These are phyloP conservation scores for Galeopsis tetrahit DNA, from an alignment of 257 asterid species.

Conservation along the genomic window DNA sequence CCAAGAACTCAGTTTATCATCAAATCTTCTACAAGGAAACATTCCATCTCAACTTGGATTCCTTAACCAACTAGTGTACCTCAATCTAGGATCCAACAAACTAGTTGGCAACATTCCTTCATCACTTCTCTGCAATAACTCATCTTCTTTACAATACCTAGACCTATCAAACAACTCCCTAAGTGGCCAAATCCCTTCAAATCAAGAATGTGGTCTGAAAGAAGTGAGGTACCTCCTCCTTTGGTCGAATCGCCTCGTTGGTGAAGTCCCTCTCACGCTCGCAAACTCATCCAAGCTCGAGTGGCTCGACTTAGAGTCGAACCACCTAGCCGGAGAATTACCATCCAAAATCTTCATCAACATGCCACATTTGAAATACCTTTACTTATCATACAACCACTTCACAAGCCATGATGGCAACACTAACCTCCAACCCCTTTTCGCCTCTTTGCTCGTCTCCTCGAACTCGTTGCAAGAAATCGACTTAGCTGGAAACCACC, in stretches of 20 bases:
- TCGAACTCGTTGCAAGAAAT: conserved; percentile 67
- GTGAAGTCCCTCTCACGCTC: conserved; percentile 61
- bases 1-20: conserved; percentile 62
- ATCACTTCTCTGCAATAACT: conserved; percentile 59
- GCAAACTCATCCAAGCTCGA: conserved; percentile 64
- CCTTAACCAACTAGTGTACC: conserved; percentile 54
- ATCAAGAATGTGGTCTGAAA: conserved; percentile 46
- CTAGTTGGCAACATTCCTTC: conserved; percentile 63
- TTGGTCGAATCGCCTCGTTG: conserved; percentile 73
- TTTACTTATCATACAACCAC: conserved; percentile 66
- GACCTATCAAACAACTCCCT: conserved; percentile 87
- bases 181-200: conserved; percentile 58
- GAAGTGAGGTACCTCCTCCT: conserved; percentile 70
- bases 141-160: conserved; percentile 55
- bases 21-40: conserved; percentile 60
- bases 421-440: conserved; percentile 64
- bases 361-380: conserved; percentile 59
- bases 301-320: conserved; percentile 81
- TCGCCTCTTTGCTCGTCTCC: conserved; percentile 53
- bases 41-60: conserved; percentile 60
- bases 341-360: conserved; percentile 51
- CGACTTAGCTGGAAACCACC: conserved; percentile 65
- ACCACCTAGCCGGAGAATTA: conserved; percentile 63
- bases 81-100: conserved; percentile 70
- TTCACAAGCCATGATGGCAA: conserved; percentile 63